A percentile compares a stretch with the other conserved stretches of the same genome.
These are phyloP conservation scores for Syncephalastrum monosporum DNA, from an alignment of 371 early-diverging fungal species.

Conservation along the genomic window DNA sequence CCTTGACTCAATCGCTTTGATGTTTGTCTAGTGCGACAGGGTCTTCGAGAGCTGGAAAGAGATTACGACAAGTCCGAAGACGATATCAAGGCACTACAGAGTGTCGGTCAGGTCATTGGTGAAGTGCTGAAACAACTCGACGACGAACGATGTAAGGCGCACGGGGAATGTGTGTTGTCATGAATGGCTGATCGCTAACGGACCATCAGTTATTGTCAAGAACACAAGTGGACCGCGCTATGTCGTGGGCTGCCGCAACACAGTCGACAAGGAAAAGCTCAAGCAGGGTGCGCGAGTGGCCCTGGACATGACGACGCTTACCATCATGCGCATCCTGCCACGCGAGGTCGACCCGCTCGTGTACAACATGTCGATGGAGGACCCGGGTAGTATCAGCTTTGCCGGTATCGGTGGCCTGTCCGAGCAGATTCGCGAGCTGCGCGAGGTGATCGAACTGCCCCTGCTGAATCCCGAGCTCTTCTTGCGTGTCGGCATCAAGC, in stretches of 20 bases:
- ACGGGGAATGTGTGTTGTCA: too few species aligned
- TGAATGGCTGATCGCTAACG: not conserved
- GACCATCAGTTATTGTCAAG: slow-evolving; percentile 92
- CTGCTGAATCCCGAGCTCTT: slow-evolving; percentile 99
- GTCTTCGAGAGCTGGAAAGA: slow-evolving; percentile 79
- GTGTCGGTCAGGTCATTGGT: slow-evolving; percentile 99
- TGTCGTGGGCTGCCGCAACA: slow-evolving; percentile 98
- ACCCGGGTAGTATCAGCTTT: slow-evolving; percentile 95
- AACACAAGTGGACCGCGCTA: slow-evolving; percentile 98
- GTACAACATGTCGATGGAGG: slow-evolving; percentile 98
- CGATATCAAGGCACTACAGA: slow-evolving; percentile 98
- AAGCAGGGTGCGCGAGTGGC: slow-evolving; percentile 97
- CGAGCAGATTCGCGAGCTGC: slow-evolving; percentile 97
- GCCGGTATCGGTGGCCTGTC: slow-evolving; percentile 97
- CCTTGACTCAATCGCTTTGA: slow-evolving; percentile 1
- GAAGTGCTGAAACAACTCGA: slow-evolving; percentile 98
- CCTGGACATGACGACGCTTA: slow-evolving; percentile 99
- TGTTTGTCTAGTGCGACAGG: slow-evolving; percentile 75
- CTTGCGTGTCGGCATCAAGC: slow-evolving; percentile 96
- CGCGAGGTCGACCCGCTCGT: slow-evolving; percentile 99
- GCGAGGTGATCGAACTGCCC: slow-evolving; percentile 99
- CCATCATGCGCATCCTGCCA: slow-evolving; percentile 98
- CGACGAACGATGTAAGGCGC: slow-evolving; percentile 89
- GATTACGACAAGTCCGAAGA: slow-evolving; percentile 96
- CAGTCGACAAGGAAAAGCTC: slow-evolving; percentile 90